Evolutionary conservation across 2,329 filamentous ascomycete species (phyloP).

Genomic region (Aspergillus sp.): DNA sequence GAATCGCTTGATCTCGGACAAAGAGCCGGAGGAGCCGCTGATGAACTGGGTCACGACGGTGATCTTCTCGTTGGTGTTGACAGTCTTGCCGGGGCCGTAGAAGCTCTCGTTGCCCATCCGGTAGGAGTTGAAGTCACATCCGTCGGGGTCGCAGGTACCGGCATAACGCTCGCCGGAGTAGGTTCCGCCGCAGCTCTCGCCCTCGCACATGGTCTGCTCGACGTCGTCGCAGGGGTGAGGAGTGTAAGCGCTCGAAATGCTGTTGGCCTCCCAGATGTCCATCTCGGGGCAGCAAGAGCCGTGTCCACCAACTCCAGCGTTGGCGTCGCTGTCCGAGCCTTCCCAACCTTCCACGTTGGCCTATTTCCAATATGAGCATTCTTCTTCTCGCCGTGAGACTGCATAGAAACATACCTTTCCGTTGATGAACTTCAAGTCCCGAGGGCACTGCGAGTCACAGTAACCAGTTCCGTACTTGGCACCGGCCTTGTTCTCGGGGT

Average conservation of each 20-base stretch:
- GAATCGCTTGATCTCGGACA: slow-evolving; percentile 62
- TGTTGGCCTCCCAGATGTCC: slow-evolving; percentile 71
- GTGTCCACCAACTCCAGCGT: slow-evolving; percentile 52
- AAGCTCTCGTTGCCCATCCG: slow-evolving; percentile 63
- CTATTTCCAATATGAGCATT: slow-evolving; percentile 19
- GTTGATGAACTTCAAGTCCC: slow-evolving; percentile 47
- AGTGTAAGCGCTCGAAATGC: slow-evolving; percentile 61
- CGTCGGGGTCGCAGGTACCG: slow-evolving; percentile 65
- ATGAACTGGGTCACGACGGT: slow-evolving; percentile 70
- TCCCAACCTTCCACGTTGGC: slow-evolving; percentile 56
- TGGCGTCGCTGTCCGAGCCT: slow-evolving; percentile 53
- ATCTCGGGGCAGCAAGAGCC: slow-evolving; percentile 67
- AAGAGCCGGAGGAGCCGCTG: slow-evolving; percentile 49
- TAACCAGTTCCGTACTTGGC: slow-evolving; percentile 63
- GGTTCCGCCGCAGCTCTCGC: slow-evolving; percentile 53
- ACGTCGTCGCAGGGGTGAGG: slow-evolving; percentile 61
- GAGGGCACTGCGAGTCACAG: slow-evolving; percentile 59
- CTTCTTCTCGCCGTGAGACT: neutral
- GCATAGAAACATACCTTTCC: slow-evolving; percentile 27
- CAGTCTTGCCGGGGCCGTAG: slow-evolving; percentile 58
- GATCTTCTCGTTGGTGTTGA: slow-evolving; percentile 60
- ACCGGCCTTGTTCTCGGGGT: slow-evolving; percentile 55
- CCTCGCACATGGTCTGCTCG: slow-evolving; percentile 52
- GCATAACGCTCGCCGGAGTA: slow-evolving; percentile 55
- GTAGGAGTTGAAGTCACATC: slow-evolving; percentile 71